Evolutionary conservation across 2,329 filamentous ascomycete species (phyloP).

Genomic region (Davidsoniella eucalypti): DNA sequence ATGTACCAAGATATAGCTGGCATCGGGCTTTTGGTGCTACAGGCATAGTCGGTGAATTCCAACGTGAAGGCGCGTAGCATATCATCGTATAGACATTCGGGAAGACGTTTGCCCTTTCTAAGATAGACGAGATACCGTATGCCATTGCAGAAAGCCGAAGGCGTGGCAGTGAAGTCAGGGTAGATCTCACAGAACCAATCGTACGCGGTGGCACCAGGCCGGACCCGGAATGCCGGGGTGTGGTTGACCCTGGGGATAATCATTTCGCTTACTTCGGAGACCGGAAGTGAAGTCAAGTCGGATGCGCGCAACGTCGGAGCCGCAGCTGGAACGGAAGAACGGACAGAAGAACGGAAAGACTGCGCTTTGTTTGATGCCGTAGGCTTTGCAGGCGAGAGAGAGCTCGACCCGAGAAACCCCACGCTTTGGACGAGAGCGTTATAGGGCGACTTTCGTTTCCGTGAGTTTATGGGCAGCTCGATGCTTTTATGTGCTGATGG

Average conservation of each 20-base stretch:
- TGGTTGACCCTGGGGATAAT: not conserved
- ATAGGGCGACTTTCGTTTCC: too few relatives aligned
- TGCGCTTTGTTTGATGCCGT: too few relatives aligned
- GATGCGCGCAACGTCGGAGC: too few relatives aligned
- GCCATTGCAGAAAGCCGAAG: slow-evolving; percentile 27
- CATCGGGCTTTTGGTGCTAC: slow-evolving; percentile 17
- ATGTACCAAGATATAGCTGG: slow-evolving; percentile 28
- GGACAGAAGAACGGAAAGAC: too few relatives aligned
- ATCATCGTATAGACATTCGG: slow-evolving; percentile 34
- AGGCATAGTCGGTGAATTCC: slow-evolving; percentile 27
- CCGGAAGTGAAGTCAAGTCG: not conserved
- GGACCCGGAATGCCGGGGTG: not conserved
- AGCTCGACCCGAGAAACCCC: too few relatives aligned
- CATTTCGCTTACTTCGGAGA: not conserved
- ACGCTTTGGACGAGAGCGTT: too few relatives aligned
- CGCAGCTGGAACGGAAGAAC: too few relatives aligned
- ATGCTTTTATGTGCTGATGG: too few relatives aligned
- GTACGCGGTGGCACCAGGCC: slow-evolving; percentile 17
- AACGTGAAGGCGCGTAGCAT: slow-evolving; percentile 30
- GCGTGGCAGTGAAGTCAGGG: slow-evolving; percentile 25
- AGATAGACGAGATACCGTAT: slow-evolving; percentile 28
- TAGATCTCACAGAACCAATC: slow-evolving; percentile 27
- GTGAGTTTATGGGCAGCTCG: too few relatives aligned
- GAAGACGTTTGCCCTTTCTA: slow-evolving; percentile 20
- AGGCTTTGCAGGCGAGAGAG: too few relatives aligned